phyloP scores from a whole-genome alignment of 2,329 filamentous ascomycete species.

The Trichoderma koningii region DNA sequence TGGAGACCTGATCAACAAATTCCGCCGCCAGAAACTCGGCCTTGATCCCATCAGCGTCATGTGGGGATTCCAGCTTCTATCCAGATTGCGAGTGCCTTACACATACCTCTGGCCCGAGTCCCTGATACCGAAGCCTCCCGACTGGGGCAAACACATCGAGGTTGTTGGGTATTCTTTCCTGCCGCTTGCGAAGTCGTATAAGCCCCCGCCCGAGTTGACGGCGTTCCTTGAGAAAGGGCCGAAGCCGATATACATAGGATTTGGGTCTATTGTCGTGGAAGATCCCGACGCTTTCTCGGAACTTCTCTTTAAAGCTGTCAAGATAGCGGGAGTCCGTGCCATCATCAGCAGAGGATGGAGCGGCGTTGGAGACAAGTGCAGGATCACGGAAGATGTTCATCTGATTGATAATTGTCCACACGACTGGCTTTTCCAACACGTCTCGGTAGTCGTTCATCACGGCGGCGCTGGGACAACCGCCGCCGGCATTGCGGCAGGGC shows the following conservation, averaged over 20 bases:
- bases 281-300: constrained; percentile 59
- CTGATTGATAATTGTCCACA: constrained; percentile 67
- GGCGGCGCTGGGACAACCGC: constrained; percentile 68
- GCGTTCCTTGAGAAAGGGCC: constrained; percentile 58
- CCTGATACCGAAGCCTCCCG: constrained; percentile 64
- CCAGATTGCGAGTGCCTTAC: constrained; percentile 63
- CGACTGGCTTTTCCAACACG: constrained; percentile 65
- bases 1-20: constrained; percentile 72
- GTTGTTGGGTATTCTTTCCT: constrained; percentile 66
- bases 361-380: constrained; percentile 54
- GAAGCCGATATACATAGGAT: constrained; percentile 66
- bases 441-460: constrained; percentile 63
- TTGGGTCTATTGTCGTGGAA: constrained; percentile 67
- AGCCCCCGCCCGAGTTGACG: constrained; percentile 55
- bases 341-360: constrained; percentile 68
- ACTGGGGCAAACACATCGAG: constrained; percentile 62
- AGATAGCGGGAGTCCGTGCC: constrained; percentile 58
- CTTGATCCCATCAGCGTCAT: constrained; percentile 67
- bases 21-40: constrained; percentile 61
- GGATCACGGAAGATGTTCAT: constrained; percentile 53
- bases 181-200: constrained; percentile 53
- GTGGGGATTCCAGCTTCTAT: constrained; percentile 66
- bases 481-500: constrained; percentile 60
- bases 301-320: constrained; percentile 61
- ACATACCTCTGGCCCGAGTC: constrained; percentile 73